phyloP scores from a whole-genome alignment of 176 grass and related monocot species.

The Zizania latifolia region DNA sequence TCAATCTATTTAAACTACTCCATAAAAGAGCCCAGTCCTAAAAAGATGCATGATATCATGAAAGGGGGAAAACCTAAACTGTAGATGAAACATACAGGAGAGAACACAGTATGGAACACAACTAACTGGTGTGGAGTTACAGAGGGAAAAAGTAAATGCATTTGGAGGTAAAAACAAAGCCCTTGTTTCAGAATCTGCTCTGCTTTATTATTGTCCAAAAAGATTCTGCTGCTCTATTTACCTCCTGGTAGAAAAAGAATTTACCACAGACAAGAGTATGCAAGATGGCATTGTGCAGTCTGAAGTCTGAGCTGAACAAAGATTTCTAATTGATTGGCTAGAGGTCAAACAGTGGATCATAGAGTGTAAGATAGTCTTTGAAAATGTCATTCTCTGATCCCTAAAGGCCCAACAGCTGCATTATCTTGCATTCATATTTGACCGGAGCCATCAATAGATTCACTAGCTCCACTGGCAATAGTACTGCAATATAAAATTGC shows the following conservation, averaged over 20 bases:
- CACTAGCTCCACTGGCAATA: background rate
- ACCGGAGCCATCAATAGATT: background rate
- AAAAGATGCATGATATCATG: slow-evolving; percentile 33
- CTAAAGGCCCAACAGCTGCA: slow-evolving; percentile 18
- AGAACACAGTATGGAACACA: background rate
- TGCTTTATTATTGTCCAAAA: too few relatives aligned
- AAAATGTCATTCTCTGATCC: slow-evolving; percentile 18
- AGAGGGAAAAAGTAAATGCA: slow-evolving; percentile 3
- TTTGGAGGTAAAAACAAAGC: slow-evolving; percentile 5
- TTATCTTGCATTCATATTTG: slow-evolving; percentile 24
- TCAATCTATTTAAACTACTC: background rate
- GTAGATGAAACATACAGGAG: slow-evolving; percentile 24
- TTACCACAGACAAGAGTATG: background rate
- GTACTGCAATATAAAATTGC: background rate
- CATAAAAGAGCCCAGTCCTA: slow-evolving; percentile 14
- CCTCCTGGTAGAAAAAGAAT: background rate
- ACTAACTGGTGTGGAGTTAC: background rate
- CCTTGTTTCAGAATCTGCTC: slow-evolving; percentile 29
- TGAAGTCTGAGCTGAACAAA: slow-evolving; percentile 25
- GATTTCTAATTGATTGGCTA: background rate
- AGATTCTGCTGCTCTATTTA: background rate
- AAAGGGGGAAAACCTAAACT: background rate
- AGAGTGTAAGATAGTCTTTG: background rate
- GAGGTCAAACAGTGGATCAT: background rate
- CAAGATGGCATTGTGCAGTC: background rate